These are phyloP conservation scores for Sugiyamaella valdiviana DNA, from an alignment of 805 yeast species.

Conservation along the genomic window DNA sequence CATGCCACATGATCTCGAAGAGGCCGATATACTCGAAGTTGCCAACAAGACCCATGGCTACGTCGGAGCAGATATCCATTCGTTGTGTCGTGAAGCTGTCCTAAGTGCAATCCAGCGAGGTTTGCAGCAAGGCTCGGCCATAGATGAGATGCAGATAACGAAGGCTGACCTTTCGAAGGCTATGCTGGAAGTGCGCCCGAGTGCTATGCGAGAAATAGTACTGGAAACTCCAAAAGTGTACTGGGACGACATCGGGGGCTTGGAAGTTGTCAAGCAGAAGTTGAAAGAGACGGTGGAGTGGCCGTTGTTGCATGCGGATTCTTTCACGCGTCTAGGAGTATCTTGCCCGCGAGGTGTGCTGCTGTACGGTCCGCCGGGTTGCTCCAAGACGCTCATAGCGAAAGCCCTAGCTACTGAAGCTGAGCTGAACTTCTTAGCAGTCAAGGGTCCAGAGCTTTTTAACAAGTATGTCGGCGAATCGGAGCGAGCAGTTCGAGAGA, in stretches of 20 bases:
- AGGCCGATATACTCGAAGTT: slow-evolving; percentile 51
- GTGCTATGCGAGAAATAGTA: slow-evolving; percentile 94
- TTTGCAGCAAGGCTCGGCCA: slow-evolving; percentile 24
- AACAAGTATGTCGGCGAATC: slow-evolving; percentile 96
- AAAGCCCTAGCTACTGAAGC: slow-evolving; percentile 95
- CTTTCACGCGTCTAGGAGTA: slow-evolving; percentile 73
- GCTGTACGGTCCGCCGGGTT: slow-evolving; percentile 97
- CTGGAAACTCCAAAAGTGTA: slow-evolving; percentile 89
- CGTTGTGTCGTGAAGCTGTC: slow-evolving; percentile 82
- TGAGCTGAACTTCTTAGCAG: slow-evolving; percentile 87
- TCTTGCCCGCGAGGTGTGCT: slow-evolving; percentile 89
- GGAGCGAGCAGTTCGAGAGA: slow-evolving; percentile 87
- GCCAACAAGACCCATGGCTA: slow-evolving; percentile 89
- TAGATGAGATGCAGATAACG: slow-evolving; percentile 39
- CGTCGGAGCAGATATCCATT: slow-evolving; percentile 93
- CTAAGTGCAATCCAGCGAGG: slow-evolving; percentile 72
- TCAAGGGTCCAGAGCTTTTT: slow-evolving; percentile 93
- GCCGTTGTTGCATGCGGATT: slow-evolving; percentile 75
- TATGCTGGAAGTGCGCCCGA: slow-evolving; percentile 75
- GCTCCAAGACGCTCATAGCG: slow-evolving; percentile 91
- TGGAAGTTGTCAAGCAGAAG: slow-evolving; percentile 70
- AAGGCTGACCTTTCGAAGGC: slow-evolving; percentile 63
- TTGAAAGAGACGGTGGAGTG: slow-evolving; percentile 85
- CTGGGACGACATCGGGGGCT: slow-evolving; percentile 97
- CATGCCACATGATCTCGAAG: slow-evolving; percentile 52